A percentile compares a stretch with the other conserved stretches of the same genome.
These are phyloP conservation scores for Xylariaceae sp. DNA, from an alignment of 2,329 filamentous ascomycete genomes.

Conservation along the genomic window DNA sequence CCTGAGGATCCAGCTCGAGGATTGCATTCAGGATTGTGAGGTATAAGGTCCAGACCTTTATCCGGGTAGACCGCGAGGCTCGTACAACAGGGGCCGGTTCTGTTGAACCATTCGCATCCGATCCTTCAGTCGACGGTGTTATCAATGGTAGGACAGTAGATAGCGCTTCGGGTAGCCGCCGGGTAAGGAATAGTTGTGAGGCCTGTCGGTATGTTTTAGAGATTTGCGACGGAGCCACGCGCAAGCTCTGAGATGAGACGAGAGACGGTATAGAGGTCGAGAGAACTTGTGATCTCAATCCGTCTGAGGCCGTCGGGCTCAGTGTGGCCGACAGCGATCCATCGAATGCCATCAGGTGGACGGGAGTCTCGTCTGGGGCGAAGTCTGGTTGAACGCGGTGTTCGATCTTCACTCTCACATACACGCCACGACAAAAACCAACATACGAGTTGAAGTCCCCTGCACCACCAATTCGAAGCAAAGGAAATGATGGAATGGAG, in stretches of 20 bases:
- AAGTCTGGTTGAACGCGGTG: constrained; percentile 1
- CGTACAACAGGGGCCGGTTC: constrained; percentile 69
- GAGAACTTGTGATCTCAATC: constrained; percentile 44
- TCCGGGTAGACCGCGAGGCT: constrained; percentile 74
- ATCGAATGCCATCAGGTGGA: constrained; percentile 37
- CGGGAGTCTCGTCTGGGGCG: constrained; percentile 1
- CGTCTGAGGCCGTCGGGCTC: constrained; percentile 43
- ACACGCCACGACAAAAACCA: constrained; percentile 4
- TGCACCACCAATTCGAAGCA: too few species aligned
- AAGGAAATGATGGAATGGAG: constrained; percentile 1
- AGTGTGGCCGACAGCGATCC: constrained; percentile 37
- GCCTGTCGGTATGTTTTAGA: constrained; percentile 93
- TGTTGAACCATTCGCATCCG: constrained; percentile 39
- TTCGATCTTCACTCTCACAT: constrained; percentile 10
- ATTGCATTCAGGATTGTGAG: constrained; percentile 89
- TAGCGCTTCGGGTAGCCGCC: constrained; percentile 83
- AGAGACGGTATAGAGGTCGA: constrained; percentile 67
- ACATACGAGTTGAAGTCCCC: constrained; percentile 6
- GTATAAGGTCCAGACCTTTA: constrained; percentile 98
- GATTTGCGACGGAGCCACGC: constrained; percentile 64
- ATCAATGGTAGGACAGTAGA: constrained; percentile 81
- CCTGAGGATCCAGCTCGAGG: constrained; percentile 79
- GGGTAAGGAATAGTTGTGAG: constrained; percentile 89
- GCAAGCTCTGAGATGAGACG: constrained; percentile 54
- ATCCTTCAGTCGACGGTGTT: constrained; percentile 45